phyloP scores from a whole-genome alignment of 2,329 filamentous ascomycete genomes.

The Colletotrichum horii region DNA sequence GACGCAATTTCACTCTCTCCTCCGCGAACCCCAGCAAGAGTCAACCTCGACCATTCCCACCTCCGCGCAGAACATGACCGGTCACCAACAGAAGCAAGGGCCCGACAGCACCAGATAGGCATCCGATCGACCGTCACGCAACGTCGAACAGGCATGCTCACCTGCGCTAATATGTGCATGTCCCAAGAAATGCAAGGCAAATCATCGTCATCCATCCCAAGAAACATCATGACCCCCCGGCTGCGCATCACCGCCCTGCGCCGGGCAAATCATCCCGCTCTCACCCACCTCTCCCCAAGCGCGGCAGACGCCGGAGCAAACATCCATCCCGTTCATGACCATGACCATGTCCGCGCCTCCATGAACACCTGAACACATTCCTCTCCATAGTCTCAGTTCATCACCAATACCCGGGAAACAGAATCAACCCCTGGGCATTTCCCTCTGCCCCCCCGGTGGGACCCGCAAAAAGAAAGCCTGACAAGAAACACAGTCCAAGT shows the following conservation, averaged over 20 bases:
- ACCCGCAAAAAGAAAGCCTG: not conserved
- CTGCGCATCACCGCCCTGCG: not conserved
- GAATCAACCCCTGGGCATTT: not conserved
- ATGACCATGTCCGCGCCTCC: not conserved
- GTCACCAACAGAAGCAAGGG: not conserved
- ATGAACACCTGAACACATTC: not conserved
- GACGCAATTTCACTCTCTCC: not conserved
- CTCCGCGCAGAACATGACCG: not conserved
- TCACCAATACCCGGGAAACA: not conserved
- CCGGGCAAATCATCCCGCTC: not conserved
- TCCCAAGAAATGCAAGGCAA: not conserved
- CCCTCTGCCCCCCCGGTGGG: not conserved
- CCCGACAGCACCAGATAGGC: not conserved
- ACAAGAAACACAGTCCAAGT: not conserved
- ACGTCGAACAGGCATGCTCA: not conserved
- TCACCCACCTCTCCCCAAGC: not conserved
- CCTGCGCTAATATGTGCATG: not conserved
- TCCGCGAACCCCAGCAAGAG: not conserved
- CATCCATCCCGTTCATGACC: not conserved
- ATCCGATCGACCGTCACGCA: not conserved
- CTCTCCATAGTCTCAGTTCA: not conserved
- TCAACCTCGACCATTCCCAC: not conserved
- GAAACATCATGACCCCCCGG: not conserved
- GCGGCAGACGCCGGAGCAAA: not conserved
- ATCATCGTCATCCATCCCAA: not conserved